phyloP scores from a whole-genome alignment of 441 rosid genomes.

The Populus hybrid region DNA sequence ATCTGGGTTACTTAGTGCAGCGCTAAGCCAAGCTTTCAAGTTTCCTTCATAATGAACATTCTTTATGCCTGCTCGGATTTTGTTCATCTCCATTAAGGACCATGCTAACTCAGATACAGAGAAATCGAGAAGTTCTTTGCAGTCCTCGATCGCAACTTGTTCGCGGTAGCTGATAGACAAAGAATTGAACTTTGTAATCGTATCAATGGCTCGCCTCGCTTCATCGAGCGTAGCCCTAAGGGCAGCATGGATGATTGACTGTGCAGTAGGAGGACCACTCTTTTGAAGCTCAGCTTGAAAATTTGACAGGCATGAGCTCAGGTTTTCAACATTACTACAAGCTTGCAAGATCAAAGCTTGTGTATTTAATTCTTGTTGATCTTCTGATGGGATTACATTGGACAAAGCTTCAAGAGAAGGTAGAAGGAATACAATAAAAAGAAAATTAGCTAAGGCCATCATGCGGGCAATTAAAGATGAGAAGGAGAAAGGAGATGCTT shows the following conservation, averaged over 20 bases:
- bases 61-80: conserved; percentile 44
- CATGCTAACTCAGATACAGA: conserved; percentile 85
- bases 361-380: conserved; percentile 21
- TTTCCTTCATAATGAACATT: conserved; percentile 50
- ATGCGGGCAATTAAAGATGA: conserved; percentile 20
- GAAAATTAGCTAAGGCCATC: conserved; percentile 34
- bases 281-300: conserved; percentile 38
- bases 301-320: conserved; percentile 45
- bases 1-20: conserved; percentile 89
- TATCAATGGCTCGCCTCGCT: conserved; percentile 50
- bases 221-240: conserved; percentile 49
- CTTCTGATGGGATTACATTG: conserved; percentile 22
- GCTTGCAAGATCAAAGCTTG: conserved; percentile 42
- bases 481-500: conserved; percentile 16
- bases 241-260: conserved; percentile 57
- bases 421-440: conserved; percentile 34
- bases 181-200: conserved; percentile 48
- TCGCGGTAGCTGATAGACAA: conserved; percentile 73
- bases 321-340: conserved; percentile 46
- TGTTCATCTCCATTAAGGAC: conserved; percentile 76
- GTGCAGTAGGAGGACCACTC: conserved; percentile 28
- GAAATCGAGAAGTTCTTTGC: conserved; percentile 85
- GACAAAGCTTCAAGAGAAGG: conserved; percentile 36
- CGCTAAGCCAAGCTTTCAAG: conserved; percentile 91
- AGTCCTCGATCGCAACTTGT: conserved; percentile 76